A percentile compares a stretch with the other conserved stretches of the same genome.
Evolutionary conservation across 805 yeast genomes (phyloP).

Genomic region (Zygoascus flipseniorum): DNA sequence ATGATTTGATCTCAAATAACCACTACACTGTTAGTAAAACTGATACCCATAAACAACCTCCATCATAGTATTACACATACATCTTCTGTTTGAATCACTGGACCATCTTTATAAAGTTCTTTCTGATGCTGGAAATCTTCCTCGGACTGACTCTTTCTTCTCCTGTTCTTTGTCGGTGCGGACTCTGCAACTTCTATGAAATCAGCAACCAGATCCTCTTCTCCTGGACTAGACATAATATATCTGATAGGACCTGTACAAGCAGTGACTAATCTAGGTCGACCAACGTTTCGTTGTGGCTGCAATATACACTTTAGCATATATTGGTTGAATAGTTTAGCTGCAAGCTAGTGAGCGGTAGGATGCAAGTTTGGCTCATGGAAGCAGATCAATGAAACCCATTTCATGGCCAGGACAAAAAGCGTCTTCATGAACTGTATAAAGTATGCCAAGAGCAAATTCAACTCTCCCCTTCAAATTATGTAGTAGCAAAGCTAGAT

Average conservation of each 20-base stretch:
- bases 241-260: not conserved
- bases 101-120: slow-evolving; percentile 49
- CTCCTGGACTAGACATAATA: not conserved
- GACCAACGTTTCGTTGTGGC: no score
- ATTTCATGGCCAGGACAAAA: no score
- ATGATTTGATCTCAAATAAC: slow-evolving; percentile 8
- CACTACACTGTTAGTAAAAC: slow-evolving; percentile 9
- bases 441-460: no score
- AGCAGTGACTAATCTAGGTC: no score
- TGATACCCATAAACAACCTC: not conserved
- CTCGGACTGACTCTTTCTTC: slow-evolving; percentile 63
- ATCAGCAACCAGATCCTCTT: not conserved
- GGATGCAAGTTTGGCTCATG: no score
- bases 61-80: slow-evolving; percentile 5
- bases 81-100: slow-evolving; percentile 27
- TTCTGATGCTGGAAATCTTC: slow-evolving; percentile 52
- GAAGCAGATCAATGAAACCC: no score
- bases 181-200: slow-evolving; percentile 2
- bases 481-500: no score
- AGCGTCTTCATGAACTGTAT: no score
- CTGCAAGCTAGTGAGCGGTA: no score
- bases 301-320: no score
- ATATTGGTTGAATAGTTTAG: no score
- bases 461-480: no score
- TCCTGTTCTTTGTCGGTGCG: slow-evolving; percentile 3